Conservation (phyloP, 306 rosid genomes). For the Prunus dulcis region DNA sequence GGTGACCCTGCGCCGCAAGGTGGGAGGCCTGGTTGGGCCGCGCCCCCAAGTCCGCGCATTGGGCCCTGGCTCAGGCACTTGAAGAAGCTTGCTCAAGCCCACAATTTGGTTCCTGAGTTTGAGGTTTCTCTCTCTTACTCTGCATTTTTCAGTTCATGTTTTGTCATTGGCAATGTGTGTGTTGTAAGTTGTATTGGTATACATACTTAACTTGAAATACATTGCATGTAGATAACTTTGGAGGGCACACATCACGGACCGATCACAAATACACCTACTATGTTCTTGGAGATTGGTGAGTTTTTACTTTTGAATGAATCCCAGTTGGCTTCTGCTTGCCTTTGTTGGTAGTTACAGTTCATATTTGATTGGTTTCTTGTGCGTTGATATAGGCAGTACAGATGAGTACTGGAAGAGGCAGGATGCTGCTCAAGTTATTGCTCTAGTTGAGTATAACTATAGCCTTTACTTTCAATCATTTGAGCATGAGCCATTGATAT, state of each 20-base stretch:
- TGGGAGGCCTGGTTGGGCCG: slow-evolving; percentile 96
- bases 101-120: slow-evolving; percentile 76
- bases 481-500: slow-evolving; percentile 14
- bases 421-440: slow-evolving; percentile 89
- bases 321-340: slow-evolving; percentile 10
- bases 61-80: slow-evolving; percentile 88
- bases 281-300: slow-evolving; percentile 95
- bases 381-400: slow-evolving; percentile 74
- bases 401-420: slow-evolving; percentile 94
- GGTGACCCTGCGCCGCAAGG: slow-evolving; percentile 92
- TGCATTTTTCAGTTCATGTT: background rate
- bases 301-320: background rate
- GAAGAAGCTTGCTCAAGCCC: slow-evolving; percentile 65
- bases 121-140: slow-evolving; percentile 47
- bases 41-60: slow-evolving; percentile 68
- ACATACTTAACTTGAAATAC: background rate
- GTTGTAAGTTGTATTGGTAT: background rate
- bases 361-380: slow-evolving; percentile 15
- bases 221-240: slow-evolving; percentile 68
- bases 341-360: background rate
- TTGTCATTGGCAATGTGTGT: background rate
- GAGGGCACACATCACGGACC: slow-evolving; percentile 99
- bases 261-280: slow-evolving; percentile 63
- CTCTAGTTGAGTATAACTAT: slow-evolving; percentile 52
- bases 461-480: slow-evolving; percentile 5